Evolutionary conservation across 2,329 filamentous ascomycete species (phyloP), one percentile per base, ranked within the genome.

Genomic region (Colletotrichum neosansevieriae): DNA sequence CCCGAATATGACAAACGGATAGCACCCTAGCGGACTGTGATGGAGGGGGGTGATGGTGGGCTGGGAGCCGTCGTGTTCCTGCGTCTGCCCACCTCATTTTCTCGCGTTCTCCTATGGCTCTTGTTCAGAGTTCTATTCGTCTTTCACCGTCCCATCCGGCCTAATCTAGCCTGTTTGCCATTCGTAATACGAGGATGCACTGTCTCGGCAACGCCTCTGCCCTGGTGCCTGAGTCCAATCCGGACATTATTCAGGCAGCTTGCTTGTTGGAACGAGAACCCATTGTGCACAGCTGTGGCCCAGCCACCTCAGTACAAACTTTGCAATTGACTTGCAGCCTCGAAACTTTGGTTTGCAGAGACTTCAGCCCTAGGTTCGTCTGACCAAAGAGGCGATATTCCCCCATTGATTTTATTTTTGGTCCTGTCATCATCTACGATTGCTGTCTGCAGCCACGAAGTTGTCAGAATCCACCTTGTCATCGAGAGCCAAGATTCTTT

Each of bases 51-150:
- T n/a, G 45, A 57, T 53, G 34, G 19, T 36, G 50, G 21, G 24
- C 64, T 32, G 44, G 59, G 47, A 21, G 53, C 38, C 21, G 45
- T n/a, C 15, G 29, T 65, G 65, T 68, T 68, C 65, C 65, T 68
- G 65, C 61, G 57, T 68, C 60, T 57, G 59, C 36, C 51, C 44
- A n/a, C 44, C 24, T 62, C 51, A 11, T 29, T n/a, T 10, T 19
- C 17, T 49, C 19, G 32, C 45, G 21, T 44, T 56, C 21, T 42
- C 21, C 7, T 45, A 7, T 17, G 34, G 9, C n/a, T 11, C 9
- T 53, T n/a, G 21, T 47, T n/a, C n/a, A n/a, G n/a, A n/a, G n/a
- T n/a, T 50, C 24, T 19, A 44, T 64, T 47, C 34, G 21, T 29
- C 34, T 54, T 19, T 36, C 40, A 32, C 24, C 13, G 61, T 60